Percentiles rank a stretch among this genome's conserved stretches.
Evolutionary conservation across 1,139 yeast species (phyloP).

Genomic region (Candida pseudoviswanathii): DNA sequence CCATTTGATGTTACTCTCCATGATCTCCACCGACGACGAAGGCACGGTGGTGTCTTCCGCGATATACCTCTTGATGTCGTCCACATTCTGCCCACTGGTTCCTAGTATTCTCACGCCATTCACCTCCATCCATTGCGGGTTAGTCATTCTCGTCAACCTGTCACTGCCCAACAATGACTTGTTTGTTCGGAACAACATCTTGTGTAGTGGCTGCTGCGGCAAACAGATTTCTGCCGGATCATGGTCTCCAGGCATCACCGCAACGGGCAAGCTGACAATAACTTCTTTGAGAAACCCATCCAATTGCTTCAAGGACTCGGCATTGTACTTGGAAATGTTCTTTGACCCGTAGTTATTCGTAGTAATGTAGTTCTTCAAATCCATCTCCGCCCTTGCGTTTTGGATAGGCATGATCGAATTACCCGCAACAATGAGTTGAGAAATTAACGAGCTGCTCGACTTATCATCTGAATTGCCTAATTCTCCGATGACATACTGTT

Average conservation of each 20-base stretch:
- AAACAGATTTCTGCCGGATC: constrained; percentile 84
- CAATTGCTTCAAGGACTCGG: constrained; percentile 43
- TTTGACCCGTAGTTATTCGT: constrained; percentile 54
- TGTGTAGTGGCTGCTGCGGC: constrained; percentile 90
- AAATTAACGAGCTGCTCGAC: constrained; percentile 34
- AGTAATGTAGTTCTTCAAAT: constrained; percentile 31
- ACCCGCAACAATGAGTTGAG: constrained; percentile 73
- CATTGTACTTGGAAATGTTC: constrained; percentile 51
- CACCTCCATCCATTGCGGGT: constrained; percentile 70
- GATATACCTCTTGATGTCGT: constrained; percentile 70
- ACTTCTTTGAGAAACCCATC: constrained; percentile 65
- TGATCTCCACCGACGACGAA: constrained; percentile 40
- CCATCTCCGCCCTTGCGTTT: constrained; percentile 20
- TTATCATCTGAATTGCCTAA: constrained; percentile 42
- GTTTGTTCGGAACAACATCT: constrained; percentile 61
- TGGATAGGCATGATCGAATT: constrained; percentile 55
- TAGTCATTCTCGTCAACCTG: constrained; percentile 56
- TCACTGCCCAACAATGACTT: constrained; percentile 44
- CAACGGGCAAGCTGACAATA: constrained; percentile 62
- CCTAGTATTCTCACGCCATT: constrained; percentile 64
- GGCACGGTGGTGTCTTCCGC: constrained; percentile 5
- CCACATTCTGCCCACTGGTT: constrained; percentile 81
- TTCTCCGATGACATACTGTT: constrained; percentile 74
- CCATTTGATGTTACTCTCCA: constrained; percentile 77
- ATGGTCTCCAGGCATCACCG: constrained; percentile 78